Conservation (phyloP, 805 yeast species). For the Saccharomycopsis microspora region DNA sequence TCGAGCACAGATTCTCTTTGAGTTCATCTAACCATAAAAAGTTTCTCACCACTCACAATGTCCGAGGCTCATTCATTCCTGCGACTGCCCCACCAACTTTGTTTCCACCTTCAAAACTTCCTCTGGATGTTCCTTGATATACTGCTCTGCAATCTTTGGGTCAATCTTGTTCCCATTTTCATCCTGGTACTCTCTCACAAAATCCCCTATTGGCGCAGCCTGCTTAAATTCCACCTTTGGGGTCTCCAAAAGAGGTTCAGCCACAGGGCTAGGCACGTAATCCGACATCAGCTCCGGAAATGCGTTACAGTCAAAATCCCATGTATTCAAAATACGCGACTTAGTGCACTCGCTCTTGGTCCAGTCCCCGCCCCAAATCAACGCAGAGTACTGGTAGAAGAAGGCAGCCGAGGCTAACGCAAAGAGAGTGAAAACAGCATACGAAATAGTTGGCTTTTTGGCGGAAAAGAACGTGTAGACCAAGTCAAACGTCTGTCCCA, state of each 20-base stretch:
- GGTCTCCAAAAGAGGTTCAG: not conserved
- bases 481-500: constrained; percentile 58
- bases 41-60: no score
- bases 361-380: constrained; percentile 77
- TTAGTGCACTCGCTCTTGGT: constrained; percentile 52
- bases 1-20: no score
- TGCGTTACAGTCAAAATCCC: constrained; percentile 83
- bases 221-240: not conserved
- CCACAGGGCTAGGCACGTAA: constrained; percentile 17
- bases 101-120: constrained; percentile 16
- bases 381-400: constrained; percentile 54
- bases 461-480: constrained; percentile 32
- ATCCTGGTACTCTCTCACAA: constrained; percentile 24
- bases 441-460: constrained; percentile 33
- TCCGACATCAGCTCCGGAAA: constrained; percentile 17
- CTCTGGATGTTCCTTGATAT: constrained; percentile 15
- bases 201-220: constrained; percentile 19
- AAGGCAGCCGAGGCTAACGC: constrained; percentile 38
- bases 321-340: constrained; percentile 46
- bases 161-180: constrained; percentile 27
- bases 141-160: constrained; percentile 22
- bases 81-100: no score
- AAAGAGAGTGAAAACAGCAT: constrained; percentile 35
- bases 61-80: no score
- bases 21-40: no score